Evolutionary conservation across 2,329 filamentous ascomycete genomes (phyloP).

Genomic region (Leptographium lundbergii): DNA sequence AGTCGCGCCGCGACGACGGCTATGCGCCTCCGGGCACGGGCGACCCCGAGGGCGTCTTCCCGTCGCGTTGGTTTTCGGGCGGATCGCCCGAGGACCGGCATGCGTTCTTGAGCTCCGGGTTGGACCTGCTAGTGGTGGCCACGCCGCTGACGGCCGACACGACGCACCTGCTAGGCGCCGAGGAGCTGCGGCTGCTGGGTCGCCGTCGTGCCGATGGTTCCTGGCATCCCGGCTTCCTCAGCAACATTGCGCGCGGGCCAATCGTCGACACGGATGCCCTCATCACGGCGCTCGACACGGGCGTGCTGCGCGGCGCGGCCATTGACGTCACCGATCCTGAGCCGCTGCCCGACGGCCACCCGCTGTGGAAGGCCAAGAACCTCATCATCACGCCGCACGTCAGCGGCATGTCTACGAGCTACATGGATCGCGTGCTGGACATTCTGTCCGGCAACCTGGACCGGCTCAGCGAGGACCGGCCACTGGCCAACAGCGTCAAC

Average conservation of each 20-base stretch:
- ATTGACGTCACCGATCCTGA: conserved; percentile 73
- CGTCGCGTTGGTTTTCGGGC: conserved; percentile 38
- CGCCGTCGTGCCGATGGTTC: conserved; percentile 9
- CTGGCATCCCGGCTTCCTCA: conserved; percentile 43
- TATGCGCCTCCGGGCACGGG: conserved; percentile 58
- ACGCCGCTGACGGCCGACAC: conserved; percentile 38
- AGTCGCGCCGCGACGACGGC: conserved; percentile 48
- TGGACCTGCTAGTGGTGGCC: conserved; percentile 41
- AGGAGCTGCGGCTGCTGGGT: conserved; percentile 33
- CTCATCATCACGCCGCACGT: conserved; percentile 47
- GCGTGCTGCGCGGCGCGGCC: conserved; percentile 47
- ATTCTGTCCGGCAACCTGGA: conserved; percentile 30
- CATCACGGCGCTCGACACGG: conserved; percentile 42
- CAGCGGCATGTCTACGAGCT: conserved; percentile 27
- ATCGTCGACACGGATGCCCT: conserved; percentile 41
- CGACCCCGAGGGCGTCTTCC: conserved; percentile 35
- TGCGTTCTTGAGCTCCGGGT: conserved; percentile 34
- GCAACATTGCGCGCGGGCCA: conserved; percentile 56
- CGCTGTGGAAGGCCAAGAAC: conserved; percentile 58
- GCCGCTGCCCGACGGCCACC: conserved; percentile 54
- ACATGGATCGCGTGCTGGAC: conserved; percentile 26
- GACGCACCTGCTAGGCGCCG: conserved; percentile 33
- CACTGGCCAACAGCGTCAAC: conserved; percentile 12
- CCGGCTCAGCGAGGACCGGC: conserved; percentile 9
- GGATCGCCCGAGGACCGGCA: conserved; percentile 29